Evolutionary conservation across 805 yeast species (phyloP).

Genomic region (Wickerhamomyces rabaulensis): DNA sequence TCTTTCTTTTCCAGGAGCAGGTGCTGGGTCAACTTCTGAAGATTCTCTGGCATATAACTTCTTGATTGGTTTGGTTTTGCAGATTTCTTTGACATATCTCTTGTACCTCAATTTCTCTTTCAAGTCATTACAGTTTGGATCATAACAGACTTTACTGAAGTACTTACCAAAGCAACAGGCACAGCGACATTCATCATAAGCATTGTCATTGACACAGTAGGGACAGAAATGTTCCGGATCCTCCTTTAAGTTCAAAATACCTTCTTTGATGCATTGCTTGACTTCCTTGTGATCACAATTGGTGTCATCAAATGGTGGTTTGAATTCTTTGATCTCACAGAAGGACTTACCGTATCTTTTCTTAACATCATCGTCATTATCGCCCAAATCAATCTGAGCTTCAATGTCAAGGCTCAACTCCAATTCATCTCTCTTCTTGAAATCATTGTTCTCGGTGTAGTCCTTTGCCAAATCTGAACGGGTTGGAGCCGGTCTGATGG

Average conservation of each 20-base stretch:
- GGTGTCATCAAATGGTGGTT: conserved; percentile 18
- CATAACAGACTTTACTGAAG: conserved; percentile 23
- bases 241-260: conserved; percentile 14
- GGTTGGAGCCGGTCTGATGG: conserved; percentile 1
- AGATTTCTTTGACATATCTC: conserved; percentile 21
- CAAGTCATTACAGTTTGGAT: conserved; percentile 18
- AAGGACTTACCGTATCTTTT: conserved; percentile 15
- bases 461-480: conserved; percentile 4
- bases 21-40: neutral
- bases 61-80: conserved; percentile 18
- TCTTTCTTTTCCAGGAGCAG: conserved; percentile 1
- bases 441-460: neutral
- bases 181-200: conserved; percentile 25
- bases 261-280: conserved; percentile 20
- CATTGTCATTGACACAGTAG: conserved; percentile 23
- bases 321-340: conserved; percentile 16
- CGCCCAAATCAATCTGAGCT: conserved; percentile 9
- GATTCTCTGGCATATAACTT: neutral
- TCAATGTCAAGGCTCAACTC: neutral
- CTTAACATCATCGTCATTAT: conserved; percentile 21
- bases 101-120: conserved; percentile 22
- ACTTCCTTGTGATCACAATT: conserved; percentile 18
- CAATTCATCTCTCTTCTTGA: neutral
- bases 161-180: conserved; percentile 24
- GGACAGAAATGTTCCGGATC: conserved; percentile 23